Evolutionary conservation across 768 basidiomycete species (phyloP), one percentile per base, ranked within the genome.

Genomic region (Lactarius tabidus): DNA sequence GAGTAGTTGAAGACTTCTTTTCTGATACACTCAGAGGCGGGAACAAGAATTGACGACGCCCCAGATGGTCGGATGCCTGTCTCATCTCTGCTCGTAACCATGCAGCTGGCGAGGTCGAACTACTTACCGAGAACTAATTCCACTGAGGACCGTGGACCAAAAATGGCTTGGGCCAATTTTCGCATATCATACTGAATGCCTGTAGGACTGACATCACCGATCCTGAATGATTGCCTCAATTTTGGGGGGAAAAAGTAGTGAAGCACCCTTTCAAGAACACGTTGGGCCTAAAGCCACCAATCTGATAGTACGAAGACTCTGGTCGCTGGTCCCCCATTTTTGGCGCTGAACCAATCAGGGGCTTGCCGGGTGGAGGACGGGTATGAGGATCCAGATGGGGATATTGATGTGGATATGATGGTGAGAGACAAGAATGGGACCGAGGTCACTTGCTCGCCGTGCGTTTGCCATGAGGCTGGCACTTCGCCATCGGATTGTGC

Each of bases 231-330:
- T 2, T 14, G 28, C 26, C 39, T 65, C 29, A 43, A 35, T 15
- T 28, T 36, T 23, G 10, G 12, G 62, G n/a, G 43, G 29, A 52
- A 18, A 59, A 60, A 59, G 55, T 18, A 15, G 41, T 15, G 53
- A 45, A 17, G 59, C 29, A 67, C 59, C 58, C 55, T 63, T 65
- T 60, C 67, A 70, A 39, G 18, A 51, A 45, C 29, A 63, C 20
- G 33, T 68, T 65, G 20, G 63, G 56, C 31, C 60, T 62, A 17
- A 69, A 65, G 58, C 67, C 69, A 53, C 64, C 69, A 51, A 69
- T 68, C 60, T 68, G 69, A 60, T 64, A 69, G 12, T 68, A 69
- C 14, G 36, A 56, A 20, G 53, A n/a, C 3, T n/a, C 53, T 36
- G 60, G 61, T 26, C 29, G 39, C 5, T 36, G 62, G 58, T 62